These are phyloP conservation scores for Alternaria gansuensis DNA, from an alignment of 2,329 filamentous ascomycete genomes.

Conservation along the genomic window DNA sequence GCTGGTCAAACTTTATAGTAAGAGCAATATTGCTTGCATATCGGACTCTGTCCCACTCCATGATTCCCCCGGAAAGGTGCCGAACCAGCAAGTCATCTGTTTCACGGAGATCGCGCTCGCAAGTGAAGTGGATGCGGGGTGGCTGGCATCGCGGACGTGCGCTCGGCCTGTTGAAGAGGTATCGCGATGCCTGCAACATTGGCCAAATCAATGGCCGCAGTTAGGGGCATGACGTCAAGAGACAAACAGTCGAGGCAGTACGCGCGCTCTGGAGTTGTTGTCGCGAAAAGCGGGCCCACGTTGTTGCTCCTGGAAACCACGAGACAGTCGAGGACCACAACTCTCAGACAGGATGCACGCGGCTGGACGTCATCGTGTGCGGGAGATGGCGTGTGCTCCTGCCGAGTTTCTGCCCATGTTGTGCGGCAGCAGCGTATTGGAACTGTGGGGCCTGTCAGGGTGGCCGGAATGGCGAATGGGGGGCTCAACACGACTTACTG, in stretches of 20 bases:
- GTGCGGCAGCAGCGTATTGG: slow-evolving; percentile 16
- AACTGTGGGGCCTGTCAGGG: slow-evolving; percentile 16
- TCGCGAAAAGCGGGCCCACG: slow-evolving; percentile 1
- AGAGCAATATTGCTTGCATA: not conserved
- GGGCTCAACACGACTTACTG: slow-evolving; percentile 14
- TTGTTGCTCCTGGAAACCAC: slow-evolving; percentile 15
- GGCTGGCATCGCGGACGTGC: slow-evolving; percentile 2
- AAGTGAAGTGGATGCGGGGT: not conserved
- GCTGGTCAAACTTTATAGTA: not conserved
- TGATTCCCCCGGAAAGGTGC: not conserved
- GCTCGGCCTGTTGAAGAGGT: not conserved
- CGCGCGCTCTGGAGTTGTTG: not conserved
- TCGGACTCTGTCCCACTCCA: not conserved
- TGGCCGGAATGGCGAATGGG: slow-evolving; percentile 12
- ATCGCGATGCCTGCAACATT: slow-evolving; percentile 1
- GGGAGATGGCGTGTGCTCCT: slow-evolving; percentile 13
- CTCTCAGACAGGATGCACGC: slow-evolving; percentile 14
- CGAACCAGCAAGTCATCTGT: not conserved
- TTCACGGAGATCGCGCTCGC: not conserved
- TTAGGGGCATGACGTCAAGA: not conserved
- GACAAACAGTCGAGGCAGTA: not conserved
- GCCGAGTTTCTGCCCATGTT: slow-evolving; percentile 3
- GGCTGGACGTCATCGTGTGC: slow-evolving; percentile 19
- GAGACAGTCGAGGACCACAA: not conserved
- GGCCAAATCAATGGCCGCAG: not conserved